phyloP scores from a whole-genome alignment of 768 basidiomycete species.

The Suillus weaverae region DNA sequence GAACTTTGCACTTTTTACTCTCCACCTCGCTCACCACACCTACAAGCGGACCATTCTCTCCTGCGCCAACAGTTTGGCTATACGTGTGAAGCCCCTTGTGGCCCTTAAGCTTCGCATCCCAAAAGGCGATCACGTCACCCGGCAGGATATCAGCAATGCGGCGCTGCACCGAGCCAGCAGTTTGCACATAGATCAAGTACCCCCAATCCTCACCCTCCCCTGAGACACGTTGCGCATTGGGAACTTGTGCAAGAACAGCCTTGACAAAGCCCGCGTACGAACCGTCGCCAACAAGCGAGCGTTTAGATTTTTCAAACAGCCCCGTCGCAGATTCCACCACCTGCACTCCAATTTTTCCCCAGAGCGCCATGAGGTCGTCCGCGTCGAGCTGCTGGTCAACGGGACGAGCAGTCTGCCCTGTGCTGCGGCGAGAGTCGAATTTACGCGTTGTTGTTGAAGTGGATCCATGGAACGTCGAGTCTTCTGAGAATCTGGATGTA shows the following conservation, averaged over 20 bases:
- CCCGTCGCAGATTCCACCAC: slow-evolving; percentile 68
- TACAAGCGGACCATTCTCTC: slow-evolving; percentile 53
- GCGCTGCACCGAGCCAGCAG: slow-evolving; percentile 62
- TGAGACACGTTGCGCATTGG: slow-evolving; percentile 49
- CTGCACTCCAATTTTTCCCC: slow-evolving; percentile 73
- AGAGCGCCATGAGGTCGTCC: slow-evolving; percentile 70
- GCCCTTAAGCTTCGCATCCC: slow-evolving; percentile 78
- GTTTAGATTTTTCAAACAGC: slow-evolving; percentile 76
- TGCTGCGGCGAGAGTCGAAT: slow-evolving; percentile 12
- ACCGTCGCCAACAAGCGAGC: slow-evolving; percentile 79
- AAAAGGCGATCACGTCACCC: slow-evolving; percentile 77
- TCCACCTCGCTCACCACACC: slow-evolving; percentile 85
- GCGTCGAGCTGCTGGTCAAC: slow-evolving; percentile 43
- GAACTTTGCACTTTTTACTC: slow-evolving; percentile 81
- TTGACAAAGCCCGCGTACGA: slow-evolving; percentile 77
- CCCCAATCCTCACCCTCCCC: slow-evolving; percentile 53
- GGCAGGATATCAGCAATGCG: slow-evolving; percentile 81
- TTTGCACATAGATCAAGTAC: slow-evolving; percentile 75
- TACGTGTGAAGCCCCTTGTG: slow-evolving; percentile 79
- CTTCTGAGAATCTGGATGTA: slow-evolving; percentile 67
- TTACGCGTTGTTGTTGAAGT: slow-evolving; percentile 26
- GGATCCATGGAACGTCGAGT: slow-evolving; percentile 38
- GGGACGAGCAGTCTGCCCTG: slow-evolving; percentile 17
- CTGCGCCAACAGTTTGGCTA: slow-evolving; percentile 53
- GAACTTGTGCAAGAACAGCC: slow-evolving; percentile 64